Conservation (phyloP, 805 yeast genomes). For the Saccharomyces eubayanus region DNA sequence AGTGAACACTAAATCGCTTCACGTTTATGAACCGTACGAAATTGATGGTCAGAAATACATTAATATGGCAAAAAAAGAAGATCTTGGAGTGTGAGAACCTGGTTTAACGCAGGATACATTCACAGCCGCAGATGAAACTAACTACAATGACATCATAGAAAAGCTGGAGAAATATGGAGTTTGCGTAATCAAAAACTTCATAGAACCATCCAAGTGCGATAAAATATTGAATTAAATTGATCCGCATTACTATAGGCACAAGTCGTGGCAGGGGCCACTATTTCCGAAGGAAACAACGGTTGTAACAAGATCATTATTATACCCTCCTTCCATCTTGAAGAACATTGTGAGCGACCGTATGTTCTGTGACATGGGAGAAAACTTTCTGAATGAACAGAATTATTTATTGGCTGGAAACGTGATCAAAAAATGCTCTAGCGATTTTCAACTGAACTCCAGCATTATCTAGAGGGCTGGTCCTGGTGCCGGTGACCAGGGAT, state of each 20-base stretch:
- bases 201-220: slow-evolving; percentile 8
- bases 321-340: slow-evolving; percentile 8
- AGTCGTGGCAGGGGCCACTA: slow-evolving; percentile 20
- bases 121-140: slow-evolving; percentile 4
- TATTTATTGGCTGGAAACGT: slow-evolving; percentile 15
- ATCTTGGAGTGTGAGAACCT: not conserved
- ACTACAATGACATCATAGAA: slow-evolving; percentile 3
- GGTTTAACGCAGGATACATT: not conserved
- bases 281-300: slow-evolving; percentile 22
- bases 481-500: slow-evolving; percentile 24
- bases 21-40: slow-evolving; percentile 5
- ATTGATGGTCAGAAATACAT: slow-evolving; percentile 7
- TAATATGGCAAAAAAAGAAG: slow-evolving; percentile 4
- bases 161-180: slow-evolving; percentile 23
- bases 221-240: slow-evolving; percentile 15
- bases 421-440: slow-evolving; percentile 11
- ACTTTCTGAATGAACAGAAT: slow-evolving; percentile 13
- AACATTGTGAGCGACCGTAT: slow-evolving; percentile 7
- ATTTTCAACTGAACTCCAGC: slow-evolving; percentile 22
- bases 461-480: slow-evolving; percentile 25
- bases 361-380: slow-evolving; percentile 5
- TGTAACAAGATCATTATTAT: slow-evolving; percentile 17
- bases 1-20: slow-evolving; percentile 7
- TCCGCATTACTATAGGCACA: slow-evolving; percentile 19
- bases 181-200: slow-evolving; percentile 17